A percentile compares a stretch with the other conserved stretches of the same genome.
These are phyloP conservation scores for Fusarium sp. DNA, from an alignment of 2,329 filamentous ascomycete species.

Conservation along the genomic window DNA sequence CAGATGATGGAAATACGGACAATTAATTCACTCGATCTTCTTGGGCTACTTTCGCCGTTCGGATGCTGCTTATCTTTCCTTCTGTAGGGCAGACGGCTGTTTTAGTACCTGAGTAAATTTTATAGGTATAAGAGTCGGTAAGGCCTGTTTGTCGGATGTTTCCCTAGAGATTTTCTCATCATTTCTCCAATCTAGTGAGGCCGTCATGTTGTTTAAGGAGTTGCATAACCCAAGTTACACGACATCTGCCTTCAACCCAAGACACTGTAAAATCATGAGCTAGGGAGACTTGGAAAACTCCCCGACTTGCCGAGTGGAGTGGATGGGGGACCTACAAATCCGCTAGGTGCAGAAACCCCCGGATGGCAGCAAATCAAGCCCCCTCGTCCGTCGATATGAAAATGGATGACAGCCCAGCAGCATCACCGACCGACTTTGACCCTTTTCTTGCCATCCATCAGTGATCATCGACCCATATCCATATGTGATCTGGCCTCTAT, in stretches of 20 bases:
- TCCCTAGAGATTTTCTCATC: background rate
- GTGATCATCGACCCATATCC: constrained; percentile 38
- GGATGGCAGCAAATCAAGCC: constrained; percentile 37
- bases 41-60: background rate
- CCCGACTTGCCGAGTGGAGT: constrained; percentile 26
- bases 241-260: constrained; percentile 5
- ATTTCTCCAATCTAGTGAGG: background rate
- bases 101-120: background rate
- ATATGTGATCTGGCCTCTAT: constrained; percentile 32
- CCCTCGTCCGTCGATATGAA: constrained; percentile 37
- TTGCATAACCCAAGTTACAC: background rate
- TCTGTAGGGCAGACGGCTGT: background rate
- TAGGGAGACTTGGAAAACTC: constrained; percentile 9
- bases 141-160: background rate
- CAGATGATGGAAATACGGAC: background rate
- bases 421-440: constrained; percentile 34
- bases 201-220: background rate
- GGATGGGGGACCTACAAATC: constrained; percentile 25
- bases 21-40: background rate
- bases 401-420: constrained; percentile 36
- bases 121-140: background rate
- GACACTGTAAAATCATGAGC: background rate
- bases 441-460: constrained; percentile 30
- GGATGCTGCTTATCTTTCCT: background rate
- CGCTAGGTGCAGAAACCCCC: constrained; percentile 26